phyloP scores from a whole-genome alignment of 805 yeast species.

The Trichomonascus vanleenenianus region DNA sequence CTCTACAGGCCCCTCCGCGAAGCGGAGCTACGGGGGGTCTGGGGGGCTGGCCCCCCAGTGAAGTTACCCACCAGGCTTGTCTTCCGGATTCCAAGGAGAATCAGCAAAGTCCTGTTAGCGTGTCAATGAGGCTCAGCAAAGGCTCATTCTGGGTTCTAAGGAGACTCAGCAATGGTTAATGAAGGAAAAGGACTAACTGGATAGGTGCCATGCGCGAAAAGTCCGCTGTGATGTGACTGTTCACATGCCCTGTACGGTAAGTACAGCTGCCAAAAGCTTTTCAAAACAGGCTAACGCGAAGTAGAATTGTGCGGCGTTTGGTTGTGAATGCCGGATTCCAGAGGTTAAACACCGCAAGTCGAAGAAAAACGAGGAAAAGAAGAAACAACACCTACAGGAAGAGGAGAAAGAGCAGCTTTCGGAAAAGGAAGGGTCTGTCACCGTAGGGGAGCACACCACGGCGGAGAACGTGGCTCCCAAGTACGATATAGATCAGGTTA shows the following conservation, averaged over 20 bases:
- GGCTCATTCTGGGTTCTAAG: too few species aligned
- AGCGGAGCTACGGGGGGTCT: too few species aligned
- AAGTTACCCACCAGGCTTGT: too few species aligned
- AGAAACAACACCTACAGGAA: background rate
- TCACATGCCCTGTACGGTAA: constrained; percentile 48
- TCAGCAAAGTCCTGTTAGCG: too few species aligned
- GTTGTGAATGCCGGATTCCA: constrained; percentile 64
- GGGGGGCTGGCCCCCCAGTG: too few species aligned
- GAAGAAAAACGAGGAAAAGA: constrained; percentile 2
- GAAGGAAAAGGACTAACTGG: background rate
- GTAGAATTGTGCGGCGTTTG: constrained; percentile 37
- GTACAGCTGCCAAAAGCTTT: too few species aligned
- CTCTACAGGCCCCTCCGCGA: too few species aligned
- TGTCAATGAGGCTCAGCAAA: too few species aligned
- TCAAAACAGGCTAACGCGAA: background rate
- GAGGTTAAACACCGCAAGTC: constrained; percentile 37
- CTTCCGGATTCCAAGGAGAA: too few species aligned
- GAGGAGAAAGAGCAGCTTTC: constrained; percentile 3
- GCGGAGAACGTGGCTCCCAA: background rate
- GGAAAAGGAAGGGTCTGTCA: background rate
- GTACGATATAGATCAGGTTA: background rate
- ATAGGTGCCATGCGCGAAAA: constrained; percentile 58
- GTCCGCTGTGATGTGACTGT: constrained; percentile 58
- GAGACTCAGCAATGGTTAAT: too few species aligned
- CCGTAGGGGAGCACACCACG: background rate